phyloP scores from a whole-genome alignment of 1,139 yeast species.

The Kurtzmaniella quercitrusa region DNA sequence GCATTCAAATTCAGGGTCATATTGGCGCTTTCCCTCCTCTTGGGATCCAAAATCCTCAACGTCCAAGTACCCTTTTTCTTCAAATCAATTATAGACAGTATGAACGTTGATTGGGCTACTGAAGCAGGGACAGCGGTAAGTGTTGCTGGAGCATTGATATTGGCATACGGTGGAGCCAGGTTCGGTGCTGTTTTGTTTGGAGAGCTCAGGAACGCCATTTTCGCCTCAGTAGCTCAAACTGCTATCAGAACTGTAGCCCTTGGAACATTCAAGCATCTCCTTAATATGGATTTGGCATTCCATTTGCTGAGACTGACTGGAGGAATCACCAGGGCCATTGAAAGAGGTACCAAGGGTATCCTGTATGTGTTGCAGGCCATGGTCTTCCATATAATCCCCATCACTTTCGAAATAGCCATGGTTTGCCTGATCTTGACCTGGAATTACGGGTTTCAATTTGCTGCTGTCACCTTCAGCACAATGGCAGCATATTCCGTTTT shows the following conservation, averaged over 20 bases:
- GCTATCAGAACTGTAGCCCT: conserved; percentile 90
- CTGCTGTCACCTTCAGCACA: conserved; percentile 82
- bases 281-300: conserved; percentile 83
- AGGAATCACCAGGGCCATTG: conserved; percentile 92
- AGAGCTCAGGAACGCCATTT: conserved; percentile 88
- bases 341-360: conserved; percentile 96
- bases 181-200: conserved; percentile 95
- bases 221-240: conserved; percentile 92
- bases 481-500: conserved; percentile 84
- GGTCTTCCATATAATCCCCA: conserved; percentile 95
- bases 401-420: conserved; percentile 83
- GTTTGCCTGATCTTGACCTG: conserved; percentile 93
- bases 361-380: conserved; percentile 88
- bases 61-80: conserved; percentile 96
- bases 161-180: conserved; percentile 91
- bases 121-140: conserved; percentile 58
- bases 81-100: conserved; percentile 81
- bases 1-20: conserved; percentile 73
- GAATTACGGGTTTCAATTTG: conserved; percentile 85
- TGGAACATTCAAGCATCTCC: conserved; percentile 78
- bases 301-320: conserved; percentile 93
- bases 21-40: conserved; percentile 65
- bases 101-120: conserved; percentile 85
- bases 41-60: conserved; percentile 78
- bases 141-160: conserved; percentile 65